Percentiles rank a stretch among this genome's conserved stretches.
Conservation (phyloP, 495 filamentous ascomycete genomes). For the Neurospora tetraspora region DNA sequence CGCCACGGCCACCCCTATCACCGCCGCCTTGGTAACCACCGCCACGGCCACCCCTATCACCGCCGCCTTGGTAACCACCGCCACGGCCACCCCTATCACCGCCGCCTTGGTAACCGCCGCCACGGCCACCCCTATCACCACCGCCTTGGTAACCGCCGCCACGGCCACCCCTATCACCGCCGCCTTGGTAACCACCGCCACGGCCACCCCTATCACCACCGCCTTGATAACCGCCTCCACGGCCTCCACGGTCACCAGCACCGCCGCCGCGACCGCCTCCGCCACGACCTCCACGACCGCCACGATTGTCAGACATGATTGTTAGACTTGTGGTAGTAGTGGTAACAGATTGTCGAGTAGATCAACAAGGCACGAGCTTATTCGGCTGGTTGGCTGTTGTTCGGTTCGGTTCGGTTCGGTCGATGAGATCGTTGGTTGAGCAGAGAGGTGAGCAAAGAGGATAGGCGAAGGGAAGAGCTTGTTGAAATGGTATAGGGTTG, state of each 20-base stretch:
- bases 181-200: neutral
- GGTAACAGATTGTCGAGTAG: neutral
- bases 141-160: conserved; percentile 14
- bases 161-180: neutral
- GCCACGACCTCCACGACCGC: conserved; percentile 6
- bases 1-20: conserved; percentile 5
- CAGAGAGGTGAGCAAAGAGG: neutral
- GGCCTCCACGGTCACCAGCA: neutral
- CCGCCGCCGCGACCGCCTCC: conserved; percentile 7
- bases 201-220: neutral
- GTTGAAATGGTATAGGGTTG: neutral
- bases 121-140: neutral
- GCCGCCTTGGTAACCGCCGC: conserved; percentile 8
- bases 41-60: conserved; percentile 11
- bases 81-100: conserved; percentile 16
- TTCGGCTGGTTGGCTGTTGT: neutral
- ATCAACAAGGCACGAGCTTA: neutral
- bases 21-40: conserved; percentile 16
- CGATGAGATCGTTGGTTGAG: neutral
- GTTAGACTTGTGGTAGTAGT: neutral
- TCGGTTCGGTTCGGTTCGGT: neutral
- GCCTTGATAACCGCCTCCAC: neutral
- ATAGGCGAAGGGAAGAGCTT: neutral
- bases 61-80: conserved; percentile 17
- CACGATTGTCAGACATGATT: conserved; percentile 7